phyloP scores from a whole-genome alignment of 495 filamentous ascomycete genomes.

The Podospora sp. region DNA sequence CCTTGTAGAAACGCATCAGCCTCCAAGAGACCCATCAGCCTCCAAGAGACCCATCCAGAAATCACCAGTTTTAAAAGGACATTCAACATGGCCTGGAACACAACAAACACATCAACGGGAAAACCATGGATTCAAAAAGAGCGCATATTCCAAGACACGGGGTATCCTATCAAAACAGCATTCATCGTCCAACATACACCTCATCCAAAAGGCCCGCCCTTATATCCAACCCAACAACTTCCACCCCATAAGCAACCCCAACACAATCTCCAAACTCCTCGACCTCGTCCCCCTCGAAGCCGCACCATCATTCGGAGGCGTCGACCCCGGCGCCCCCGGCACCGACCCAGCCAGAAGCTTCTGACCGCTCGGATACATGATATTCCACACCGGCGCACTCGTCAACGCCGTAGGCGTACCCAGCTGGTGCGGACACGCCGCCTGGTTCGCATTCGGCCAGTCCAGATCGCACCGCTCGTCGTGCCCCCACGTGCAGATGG shows the following conservation, averaged over 20 bases:
- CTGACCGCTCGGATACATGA: conserved; percentile 47
- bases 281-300: neutral
- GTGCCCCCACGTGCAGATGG: conserved; percentile 47
- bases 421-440: conserved; percentile 41
- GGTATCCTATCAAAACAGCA: neutral
- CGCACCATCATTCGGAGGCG: neutral
- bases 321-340: neutral
- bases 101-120: no score
- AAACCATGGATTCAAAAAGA: neutral
- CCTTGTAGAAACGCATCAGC: no score
- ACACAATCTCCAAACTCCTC: neutral
- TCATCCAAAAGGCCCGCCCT: neutral
- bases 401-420: conserved; percentile 41
- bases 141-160: neutral
- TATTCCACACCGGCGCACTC: conserved; percentile 48
- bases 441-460: conserved; percentile 51
- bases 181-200: neutral
- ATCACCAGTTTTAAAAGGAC: no score
- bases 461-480: conserved; percentile 50
- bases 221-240: neutral
- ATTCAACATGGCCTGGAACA: no score
- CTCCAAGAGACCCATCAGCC: no score
- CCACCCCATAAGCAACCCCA: neutral
- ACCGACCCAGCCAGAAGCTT: conserved; percentile 38
- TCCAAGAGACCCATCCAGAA: no score